A percentile compares a stretch with the other conserved stretches of the same genome.
phyloP scores from a whole-genome alignment of 2,329 filamentous ascomycete species.

The Eutypa lata region DNA sequence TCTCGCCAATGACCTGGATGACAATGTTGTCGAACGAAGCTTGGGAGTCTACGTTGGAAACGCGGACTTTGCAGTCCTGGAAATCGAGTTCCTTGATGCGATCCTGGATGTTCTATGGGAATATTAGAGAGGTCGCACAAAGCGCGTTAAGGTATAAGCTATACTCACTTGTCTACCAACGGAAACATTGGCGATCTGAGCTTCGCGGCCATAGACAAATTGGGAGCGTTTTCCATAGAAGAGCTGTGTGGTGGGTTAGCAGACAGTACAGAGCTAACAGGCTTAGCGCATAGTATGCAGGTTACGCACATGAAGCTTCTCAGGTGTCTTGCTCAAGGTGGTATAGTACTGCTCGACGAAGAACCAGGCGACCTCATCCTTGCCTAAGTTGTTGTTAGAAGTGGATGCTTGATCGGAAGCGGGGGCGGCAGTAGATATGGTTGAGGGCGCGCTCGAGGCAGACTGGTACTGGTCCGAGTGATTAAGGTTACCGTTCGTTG shows the following conservation, averaged over 20 bases:
- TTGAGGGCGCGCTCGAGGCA: constrained; percentile 28
- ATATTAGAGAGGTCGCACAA: constrained; percentile 3
- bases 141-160: constrained; percentile 1
- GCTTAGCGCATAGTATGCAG: constrained; percentile 11
- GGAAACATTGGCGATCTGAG: constrained; percentile 80
- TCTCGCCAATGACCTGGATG: constrained; percentile 97
- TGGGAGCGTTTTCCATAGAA: constrained; percentile 97
- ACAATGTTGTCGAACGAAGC: constrained; percentile 90
- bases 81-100: constrained; percentile 91
- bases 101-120: constrained; percentile 77
- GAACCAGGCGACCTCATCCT: constrained; percentile 98
- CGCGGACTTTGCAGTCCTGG: constrained; percentile 96
- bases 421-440: constrained; percentile 28
- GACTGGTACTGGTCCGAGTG: constrained; percentile 39
- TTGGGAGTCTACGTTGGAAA: constrained; percentile 97
- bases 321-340: constrained; percentile 88
- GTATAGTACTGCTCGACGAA: constrained; percentile 99
- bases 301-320: constrained; percentile 75
- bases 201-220: constrained; percentile 88
- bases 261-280: not conserved
- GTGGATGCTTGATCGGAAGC: constrained; percentile 23
- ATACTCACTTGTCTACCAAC: constrained; percentile 78
- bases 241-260: constrained; percentile 46
- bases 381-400: constrained; percentile 51
- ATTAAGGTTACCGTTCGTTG: constrained; percentile 54